Base-by-base conservation (phyloP, 2,329 filamentous ascomycete species). In the Pyricularia sp. region DNA sequence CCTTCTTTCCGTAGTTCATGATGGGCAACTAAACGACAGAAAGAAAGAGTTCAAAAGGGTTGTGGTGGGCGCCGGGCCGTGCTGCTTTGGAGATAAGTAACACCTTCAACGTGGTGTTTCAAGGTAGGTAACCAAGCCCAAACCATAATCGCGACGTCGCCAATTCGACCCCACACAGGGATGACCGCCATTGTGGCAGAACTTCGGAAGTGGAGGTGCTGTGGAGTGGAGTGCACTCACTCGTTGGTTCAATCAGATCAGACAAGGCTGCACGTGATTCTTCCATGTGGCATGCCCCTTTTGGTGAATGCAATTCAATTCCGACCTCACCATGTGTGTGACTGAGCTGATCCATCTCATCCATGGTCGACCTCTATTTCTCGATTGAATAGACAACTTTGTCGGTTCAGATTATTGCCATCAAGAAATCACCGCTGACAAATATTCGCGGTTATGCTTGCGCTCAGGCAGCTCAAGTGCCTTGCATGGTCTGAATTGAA, bases 1-100 rank as follows among this genome's bases (percentile, higher is more conserved):
- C 94, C 86, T 97, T 98, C 85, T 99, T 99, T 85, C 94, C 90
- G 88, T 95, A 97, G 83, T 91, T 95, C 94, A 97, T 97, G 78
- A 74, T 88, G 83, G 82, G 82, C 81, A 72, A 69, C 20, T 6
- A 50, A n/a, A 50, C 42, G 6, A n/a, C 20, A 23, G 69, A 68
- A 71, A 70, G 63, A 58, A 66, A 70, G 68, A 50, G 70, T 73
- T 69, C 68, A 68, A 30, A 64, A 65, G 26, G 31, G 71, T 72
- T 73, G 69, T 63, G 36, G 64, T 20, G 28, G 42, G 42, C 42
- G 42, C 67, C 42, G 42, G 42, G 42, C 42, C 42, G 42, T 50
- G 42, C 42, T 63, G 58, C 64, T 59, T 70, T 31, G 63, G 66
- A 42, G 64, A 59, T 66, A 69, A 70, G n/a, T 63, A 23, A 36